Base-by-base conservation (phyloP, 345 rosid genomes). In the Clausena lansium region DNA sequence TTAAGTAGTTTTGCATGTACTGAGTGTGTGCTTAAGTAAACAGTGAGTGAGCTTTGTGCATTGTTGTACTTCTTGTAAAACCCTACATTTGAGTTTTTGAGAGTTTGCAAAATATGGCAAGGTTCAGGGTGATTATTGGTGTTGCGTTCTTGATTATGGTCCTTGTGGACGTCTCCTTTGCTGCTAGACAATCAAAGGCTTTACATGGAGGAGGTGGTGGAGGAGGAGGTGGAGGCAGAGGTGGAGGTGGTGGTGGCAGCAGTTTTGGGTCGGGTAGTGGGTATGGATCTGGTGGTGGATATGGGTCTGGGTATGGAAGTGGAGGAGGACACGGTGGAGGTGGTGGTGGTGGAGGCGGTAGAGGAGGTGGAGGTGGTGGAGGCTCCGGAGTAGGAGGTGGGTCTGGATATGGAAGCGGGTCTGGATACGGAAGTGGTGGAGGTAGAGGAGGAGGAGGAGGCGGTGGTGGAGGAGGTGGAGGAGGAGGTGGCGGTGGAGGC, bases 131-230 rank as follows among this genome's bases (percentile, higher is more conserved):
- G 66, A 63, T 87, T 25, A 0, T 52, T 52, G 89, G 81, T 5
- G 76, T 71, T 84, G 88, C 84, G 65, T 81, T 87, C 71, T 74
- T 87, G 81, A 71, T 78, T 61, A 67, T 89, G 78, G 76, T 89
- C 33, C 52, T 87, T 63, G 79, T 87, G 59, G 86, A 89, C 74
- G 59, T 86, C 9, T 67, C 82, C 73, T 81, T 87, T 57, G 92
- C 88, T 13, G 87, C 83, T 61, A 89, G 90, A 82, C 60, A 71
- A 7, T 61, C 77, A 15, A 83, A 67, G 73, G 73, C 55, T 7
- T 13, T 57, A 2, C 76, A 61, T n/a, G 63, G 57, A 13, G 55
- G 62, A 2, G 83, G 86, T 2, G 80, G 60, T 1, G 83, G 77
- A 0, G 75, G 82, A 9, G 76, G 79, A 1, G 54, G 61, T 2